Percentiles rank a stretch among this genome's conserved stretches.
Conservation (phyloP, 1,139 yeast genomes). For the Geotrichum australiense region DNA sequence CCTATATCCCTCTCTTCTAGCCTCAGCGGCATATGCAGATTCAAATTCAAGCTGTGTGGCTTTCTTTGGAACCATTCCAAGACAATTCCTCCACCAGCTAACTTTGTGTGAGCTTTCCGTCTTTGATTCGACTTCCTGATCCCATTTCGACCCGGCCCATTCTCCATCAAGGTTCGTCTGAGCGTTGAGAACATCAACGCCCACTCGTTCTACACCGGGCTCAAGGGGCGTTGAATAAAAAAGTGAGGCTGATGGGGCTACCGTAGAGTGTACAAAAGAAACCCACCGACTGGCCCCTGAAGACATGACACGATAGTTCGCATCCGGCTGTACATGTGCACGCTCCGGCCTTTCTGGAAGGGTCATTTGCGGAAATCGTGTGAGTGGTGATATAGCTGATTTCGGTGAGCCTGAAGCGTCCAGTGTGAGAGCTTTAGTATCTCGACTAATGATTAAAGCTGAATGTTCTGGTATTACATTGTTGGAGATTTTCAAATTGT, state of each 20-base stretch:
- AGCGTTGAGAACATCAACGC: conserved; percentile 15
- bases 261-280: conserved; percentile 15
- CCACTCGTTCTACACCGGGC: conserved; percentile 7
- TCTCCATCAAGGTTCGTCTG: conserved; percentile 18
- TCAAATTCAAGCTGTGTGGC: neutral
- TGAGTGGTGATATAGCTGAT: too few species aligned
- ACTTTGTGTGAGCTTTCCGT: neutral
- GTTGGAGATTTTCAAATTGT: too few species aligned
- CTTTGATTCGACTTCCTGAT: conserved; percentile 1
- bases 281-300: conserved; percentile 17
- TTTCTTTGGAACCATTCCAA: neutral
- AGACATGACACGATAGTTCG: too few species aligned
- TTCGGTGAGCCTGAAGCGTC: too few species aligned
- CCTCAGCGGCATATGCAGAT: conserved; percentile 1
- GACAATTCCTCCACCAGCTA: conserved; percentile 5
- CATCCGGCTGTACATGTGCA: too few species aligned
- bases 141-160: conserved; percentile 15
- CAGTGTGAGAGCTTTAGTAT: too few species aligned
- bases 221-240: conserved; percentile 3
- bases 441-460: too few species aligned
- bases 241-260: conserved; percentile 2
- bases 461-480: too few species aligned
- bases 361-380: too few species aligned
- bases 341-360: too few species aligned
- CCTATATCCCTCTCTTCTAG: conserved; percentile 5